Conservation (phyloP, 306 rosid species). For the Cucumis sativus region Cucumber_9930_V3 NC_026659.2:5590001-5590500, state of each 20-base stretch:
- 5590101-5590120: conserved; percentile 27
- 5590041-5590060: too few relatives aligned
- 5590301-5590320: too few relatives aligned
- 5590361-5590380: conserved; percentile 72
- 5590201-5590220: conserved; percentile 52
- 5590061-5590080: too few relatives aligned
- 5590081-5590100: neutral
- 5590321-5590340: too few relatives aligned
- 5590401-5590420: conserved; percentile 49
- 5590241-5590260: conserved; percentile 69
- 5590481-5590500: conserved; percentile 29
- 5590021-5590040: conserved; percentile 14
- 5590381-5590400: conserved; percentile 97
- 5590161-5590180: conserved; percentile 59
- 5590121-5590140: conserved; percentile 31
- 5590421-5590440: conserved; percentile 51
- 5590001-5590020: conserved; percentile 62
- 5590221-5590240: conserved; percentile 85
- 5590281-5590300: too few relatives aligned
- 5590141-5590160: conserved; percentile 49
- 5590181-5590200: conserved; percentile 51
- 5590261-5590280: neutral
- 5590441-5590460: conserved; percentile 62
- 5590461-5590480: conserved; percentile 53
- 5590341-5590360: conserved; percentile 47